These are phyloP conservation scores for Pyrus communis DNA, from an alignment of 306 rosid genomes.

Conservation along the genomic window DNA sequence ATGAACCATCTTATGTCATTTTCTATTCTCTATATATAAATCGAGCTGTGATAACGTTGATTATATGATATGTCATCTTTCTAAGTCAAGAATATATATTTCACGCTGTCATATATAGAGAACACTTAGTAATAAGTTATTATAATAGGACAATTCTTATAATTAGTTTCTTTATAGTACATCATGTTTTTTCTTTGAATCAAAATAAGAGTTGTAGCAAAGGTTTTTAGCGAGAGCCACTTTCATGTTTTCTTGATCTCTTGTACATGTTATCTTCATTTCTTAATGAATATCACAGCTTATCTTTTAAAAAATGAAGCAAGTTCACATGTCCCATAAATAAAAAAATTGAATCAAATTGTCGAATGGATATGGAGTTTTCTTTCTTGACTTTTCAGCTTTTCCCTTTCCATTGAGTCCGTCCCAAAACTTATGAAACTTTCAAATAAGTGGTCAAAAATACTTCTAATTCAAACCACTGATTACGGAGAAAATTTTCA, in stretches of 20 bases:
- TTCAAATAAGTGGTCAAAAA: background rate
- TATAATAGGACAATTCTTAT: no score
- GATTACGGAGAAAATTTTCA: no score
- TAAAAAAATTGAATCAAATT: background rate
- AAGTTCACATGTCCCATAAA: background rate
- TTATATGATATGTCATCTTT: background rate
- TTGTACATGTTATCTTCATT: background rate
- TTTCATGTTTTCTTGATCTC: background rate
- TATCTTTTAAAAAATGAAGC: background rate
- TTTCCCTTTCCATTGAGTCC: background rate
- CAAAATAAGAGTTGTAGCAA: no score
- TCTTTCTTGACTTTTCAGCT: background rate
- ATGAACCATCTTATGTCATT: no score
- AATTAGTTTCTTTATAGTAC: no score
- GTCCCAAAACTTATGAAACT: background rate
- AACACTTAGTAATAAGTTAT: no score
- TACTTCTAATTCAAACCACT: background rate
- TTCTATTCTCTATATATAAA: no score
- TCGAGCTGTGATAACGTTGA: no score
- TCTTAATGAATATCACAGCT: no score
- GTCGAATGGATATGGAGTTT: background rate
- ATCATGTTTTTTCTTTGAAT: fast-evolving
- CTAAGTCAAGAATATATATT: no score
- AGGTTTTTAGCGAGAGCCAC: no score
- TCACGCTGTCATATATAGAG: no score